Percentiles rank a stretch among this genome's conserved stretches.
These are phyloP conservation scores for Aspergillus neoniger DNA, from an alignment of 2,329 filamentous ascomycete species.

Conservation along the genomic window DNA sequence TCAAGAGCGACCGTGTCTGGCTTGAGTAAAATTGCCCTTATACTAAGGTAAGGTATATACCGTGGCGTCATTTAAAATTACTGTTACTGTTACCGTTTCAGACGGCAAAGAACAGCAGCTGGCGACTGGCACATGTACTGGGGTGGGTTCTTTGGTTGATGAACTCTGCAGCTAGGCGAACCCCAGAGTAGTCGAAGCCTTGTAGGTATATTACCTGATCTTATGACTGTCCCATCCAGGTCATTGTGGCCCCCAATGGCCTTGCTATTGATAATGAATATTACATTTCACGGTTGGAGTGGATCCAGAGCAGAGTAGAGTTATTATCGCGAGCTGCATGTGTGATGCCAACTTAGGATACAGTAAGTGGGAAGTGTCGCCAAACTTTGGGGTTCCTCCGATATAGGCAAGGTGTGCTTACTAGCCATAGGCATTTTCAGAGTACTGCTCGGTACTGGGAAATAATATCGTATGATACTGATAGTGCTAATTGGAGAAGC, in stretches of 20 bases:
- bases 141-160: not conserved
- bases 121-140: not conserved
- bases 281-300: not conserved
- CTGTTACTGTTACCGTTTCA: not conserved
- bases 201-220: not conserved
- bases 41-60: not conserved
- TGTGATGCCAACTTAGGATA: not conserved
- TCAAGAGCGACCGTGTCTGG: not conserved
- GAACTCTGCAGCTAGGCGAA: conserved; percentile 3
- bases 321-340: not conserved
- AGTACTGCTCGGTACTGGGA: no score
- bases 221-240: not conserved
- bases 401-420: not conserved
- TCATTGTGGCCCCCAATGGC: not conserved
- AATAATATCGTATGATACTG: not conserved
- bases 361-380: no score
- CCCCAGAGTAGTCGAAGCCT: not conserved
- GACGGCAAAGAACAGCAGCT: not conserved
- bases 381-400: not conserved
- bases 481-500: not conserved
- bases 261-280: conserved; percentile 1
- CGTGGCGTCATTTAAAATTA: not conserved
- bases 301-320: not conserved
- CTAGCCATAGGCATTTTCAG: not conserved
- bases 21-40: no score